A percentile compares a stretch with the other conserved stretches of the same genome.
phyloP scores from a whole-genome alignment of 1,284 basidiomycete species.

The Meripilus lineatus region DNA sequence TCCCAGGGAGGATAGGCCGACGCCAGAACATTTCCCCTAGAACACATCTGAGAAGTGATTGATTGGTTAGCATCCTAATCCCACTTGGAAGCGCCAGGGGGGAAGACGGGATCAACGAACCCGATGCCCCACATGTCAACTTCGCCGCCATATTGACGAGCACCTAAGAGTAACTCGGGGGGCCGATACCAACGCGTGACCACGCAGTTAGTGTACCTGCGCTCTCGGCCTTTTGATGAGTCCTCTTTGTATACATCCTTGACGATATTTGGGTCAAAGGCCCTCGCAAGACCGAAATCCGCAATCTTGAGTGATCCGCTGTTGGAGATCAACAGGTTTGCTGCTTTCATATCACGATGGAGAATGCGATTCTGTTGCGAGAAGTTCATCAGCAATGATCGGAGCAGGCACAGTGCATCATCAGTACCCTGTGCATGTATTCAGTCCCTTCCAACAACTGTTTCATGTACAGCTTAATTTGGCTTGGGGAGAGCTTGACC shows the following conservation, averaged over 20 bases:
- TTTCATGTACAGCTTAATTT: slow-evolving; percentile 95
- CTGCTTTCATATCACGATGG: slow-evolving; percentile 98
- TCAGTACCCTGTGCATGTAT: slow-evolving; percentile 84
- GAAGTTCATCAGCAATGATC: slow-evolving; percentile 12
- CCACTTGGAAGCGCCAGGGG: background rate
- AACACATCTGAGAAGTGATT: slow-evolving; percentile 60
- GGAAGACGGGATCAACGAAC: slow-evolving; percentile 38
- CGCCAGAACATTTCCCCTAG: slow-evolving; percentile 94
- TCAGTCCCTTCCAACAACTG: slow-evolving; percentile 93
- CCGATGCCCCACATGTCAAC: slow-evolving; percentile 99
- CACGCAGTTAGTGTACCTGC: slow-evolving; percentile 94
- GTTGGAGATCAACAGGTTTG: slow-evolving; percentile 93
- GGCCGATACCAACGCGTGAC: slow-evolving; percentile 99
- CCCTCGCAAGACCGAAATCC: slow-evolving; percentile 93
- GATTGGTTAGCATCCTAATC: background rate
- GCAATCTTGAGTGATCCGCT: slow-evolving; percentile 83
- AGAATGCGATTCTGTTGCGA: slow-evolving; percentile 80
- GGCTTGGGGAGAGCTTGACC: slow-evolving; percentile 74
- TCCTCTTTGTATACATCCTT: slow-evolving; percentile 32
- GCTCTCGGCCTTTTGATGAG: slow-evolving; percentile 46
- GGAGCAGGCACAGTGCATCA: slow-evolving; percentile 16
- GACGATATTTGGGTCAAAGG: slow-evolving; percentile 52
- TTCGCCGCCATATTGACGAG: slow-evolving; percentile 86
- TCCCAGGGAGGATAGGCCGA: slow-evolving; percentile 85
- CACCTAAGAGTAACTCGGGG: slow-evolving; percentile 90